phyloP scores from a whole-genome alignment of 345 rosid species.

The Citrus glauca region DNA sequence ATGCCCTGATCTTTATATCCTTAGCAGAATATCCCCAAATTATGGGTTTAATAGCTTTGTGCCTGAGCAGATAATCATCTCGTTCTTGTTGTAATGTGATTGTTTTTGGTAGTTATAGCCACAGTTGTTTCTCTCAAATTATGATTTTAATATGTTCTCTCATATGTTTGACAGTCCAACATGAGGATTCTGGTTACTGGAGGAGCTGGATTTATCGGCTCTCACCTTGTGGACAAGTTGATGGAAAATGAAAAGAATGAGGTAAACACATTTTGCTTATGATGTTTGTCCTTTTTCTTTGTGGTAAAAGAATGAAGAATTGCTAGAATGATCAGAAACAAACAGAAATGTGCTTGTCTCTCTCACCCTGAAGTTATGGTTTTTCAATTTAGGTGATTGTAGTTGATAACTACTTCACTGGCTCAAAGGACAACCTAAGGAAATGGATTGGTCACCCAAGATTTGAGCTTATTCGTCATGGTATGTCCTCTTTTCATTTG shows the following conservation, averaged over 20 bases:
- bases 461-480: conserved; percentile 95
- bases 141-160: not conserved
- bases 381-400: conserved; percentile 57
- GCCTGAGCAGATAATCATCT: not conserved
- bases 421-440: conserved; percentile 83
- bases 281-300: not conserved
- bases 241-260: conserved; percentile 95
- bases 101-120: not conserved
- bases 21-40: not conserved
- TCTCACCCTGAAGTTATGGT: not conserved
- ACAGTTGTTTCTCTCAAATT: not conserved
- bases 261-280: conserved; percentile 27
- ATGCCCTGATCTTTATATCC: not conserved
- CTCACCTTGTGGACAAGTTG: conserved; percentile 87
- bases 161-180: conserved; percentile 59
- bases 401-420: conserved; percentile 88
- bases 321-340: not conserved
- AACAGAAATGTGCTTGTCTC: not conserved
- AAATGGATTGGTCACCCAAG: conserved; percentile 98
- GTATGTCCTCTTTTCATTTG: conserved; percentile 30
- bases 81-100: not conserved
- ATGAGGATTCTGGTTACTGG: conserved; percentile 94
- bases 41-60: not conserved
- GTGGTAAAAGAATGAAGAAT: not conserved
- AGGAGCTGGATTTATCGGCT: conserved; percentile 98